phyloP scores from a whole-genome alignment of 495 filamentous ascomycete genomes.

The Penicillium samsonianum region DNA sequence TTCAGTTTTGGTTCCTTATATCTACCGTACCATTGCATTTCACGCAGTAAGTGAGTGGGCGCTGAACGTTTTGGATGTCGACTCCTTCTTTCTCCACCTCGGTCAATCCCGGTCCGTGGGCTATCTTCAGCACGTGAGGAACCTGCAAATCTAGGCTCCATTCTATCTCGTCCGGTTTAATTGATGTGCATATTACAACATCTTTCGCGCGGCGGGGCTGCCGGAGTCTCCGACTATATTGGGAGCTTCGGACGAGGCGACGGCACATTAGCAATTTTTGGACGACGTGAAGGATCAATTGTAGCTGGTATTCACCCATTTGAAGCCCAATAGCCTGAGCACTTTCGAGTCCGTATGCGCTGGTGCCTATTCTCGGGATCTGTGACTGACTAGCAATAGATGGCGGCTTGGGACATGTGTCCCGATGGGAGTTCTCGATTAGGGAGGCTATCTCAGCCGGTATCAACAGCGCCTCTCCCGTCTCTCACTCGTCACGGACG shows the following conservation, averaged over 20 bases:
- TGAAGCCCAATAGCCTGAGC: constrained; percentile 8
- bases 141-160: constrained; percentile 12
- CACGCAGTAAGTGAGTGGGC: constrained; percentile 7
- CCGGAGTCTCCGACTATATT: neutral
- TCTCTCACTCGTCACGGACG: constrained; percentile 15
- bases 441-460: constrained; percentile 3
- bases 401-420: constrained; percentile 17
- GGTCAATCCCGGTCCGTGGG: neutral
- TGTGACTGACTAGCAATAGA: constrained; percentile 6
- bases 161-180: constrained; percentile 15
- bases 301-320: neutral
- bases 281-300: constrained; percentile 15
- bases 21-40: constrained; percentile 11
- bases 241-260: constrained; percentile 10
- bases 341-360: constrained; percentile 7
- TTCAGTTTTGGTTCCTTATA: neutral
- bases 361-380: neutral
- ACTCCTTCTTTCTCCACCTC: constrained; percentile 10
- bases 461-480: constrained; percentile 3
- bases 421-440: constrained; percentile 8
- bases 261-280: constrained; percentile 16
- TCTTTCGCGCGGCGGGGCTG: constrained; percentile 4
- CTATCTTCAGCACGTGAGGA: constrained; percentile 4
- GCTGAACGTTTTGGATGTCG: constrained; percentile 15
- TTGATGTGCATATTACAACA: constrained; percentile 13